Conservation (phyloP, 1,139 yeast species). For the Pneumocystis carinii region DNA sequence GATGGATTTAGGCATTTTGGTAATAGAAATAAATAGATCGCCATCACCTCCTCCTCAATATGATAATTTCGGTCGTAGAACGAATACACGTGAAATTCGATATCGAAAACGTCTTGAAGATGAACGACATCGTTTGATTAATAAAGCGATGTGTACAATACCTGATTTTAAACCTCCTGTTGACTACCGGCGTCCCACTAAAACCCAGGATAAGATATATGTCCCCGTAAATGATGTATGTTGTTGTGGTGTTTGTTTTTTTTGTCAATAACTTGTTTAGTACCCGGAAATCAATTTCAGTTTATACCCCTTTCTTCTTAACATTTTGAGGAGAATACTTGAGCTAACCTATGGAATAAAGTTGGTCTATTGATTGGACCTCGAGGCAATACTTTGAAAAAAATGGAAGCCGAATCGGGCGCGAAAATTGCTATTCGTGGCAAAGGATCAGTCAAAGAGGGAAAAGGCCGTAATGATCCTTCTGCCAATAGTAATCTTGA, state of each 20-base stretch:
- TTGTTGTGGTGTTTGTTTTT: not conserved
- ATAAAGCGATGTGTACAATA: slow-evolving; percentile 51
- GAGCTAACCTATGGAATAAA: not conserved
- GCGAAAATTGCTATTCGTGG: slow-evolving; percentile 36
- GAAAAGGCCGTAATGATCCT: slow-evolving; percentile 42
- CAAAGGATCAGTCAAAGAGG: slow-evolving; percentile 83
- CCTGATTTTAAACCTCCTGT: slow-evolving; percentile 74
- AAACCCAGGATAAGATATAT: slow-evolving; percentile 64
- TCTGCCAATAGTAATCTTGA: slow-evolving; percentile 38
- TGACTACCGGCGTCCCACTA: slow-evolving; percentile 59
- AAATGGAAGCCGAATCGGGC: slow-evolving; percentile 53
- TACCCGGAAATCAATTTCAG: slow-evolving; percentile 67
- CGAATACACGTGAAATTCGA: slow-evolving; percentile 66
- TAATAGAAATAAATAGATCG: slow-evolving; percentile 31
- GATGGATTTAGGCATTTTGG: slow-evolving; percentile 11
- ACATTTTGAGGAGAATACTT: not conserved
- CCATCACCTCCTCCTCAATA: slow-evolving; percentile 92
- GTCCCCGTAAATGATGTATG: slow-evolving; percentile 56
- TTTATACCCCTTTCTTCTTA: slow-evolving; percentile 4
- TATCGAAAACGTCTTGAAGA: slow-evolving; percentile 48
- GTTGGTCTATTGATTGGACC: slow-evolving; percentile 85
- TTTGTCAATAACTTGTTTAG: not conserved
- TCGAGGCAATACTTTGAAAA: slow-evolving; percentile 77
- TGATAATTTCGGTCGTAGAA: slow-evolving; percentile 67
- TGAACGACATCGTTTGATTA: slow-evolving; percentile 67